phyloP scores from a whole-genome alignment of 2,329 filamentous ascomycete genomes.

The Hypomyces rosellus region DNA sequence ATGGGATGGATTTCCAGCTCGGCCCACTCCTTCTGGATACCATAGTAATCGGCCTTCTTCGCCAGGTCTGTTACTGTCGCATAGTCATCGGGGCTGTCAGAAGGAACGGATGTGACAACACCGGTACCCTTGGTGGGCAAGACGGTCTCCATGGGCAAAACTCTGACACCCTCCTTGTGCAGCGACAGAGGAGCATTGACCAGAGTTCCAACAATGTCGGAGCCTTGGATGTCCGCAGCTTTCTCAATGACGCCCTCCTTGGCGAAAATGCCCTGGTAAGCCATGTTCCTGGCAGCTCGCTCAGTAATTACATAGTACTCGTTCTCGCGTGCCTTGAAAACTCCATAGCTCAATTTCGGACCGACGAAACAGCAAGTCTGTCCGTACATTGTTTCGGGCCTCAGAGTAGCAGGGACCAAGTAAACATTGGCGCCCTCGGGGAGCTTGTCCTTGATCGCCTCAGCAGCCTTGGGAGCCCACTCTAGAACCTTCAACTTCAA shows the following conservation, averaged over 20 bases:
- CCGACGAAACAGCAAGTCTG: constrained; percentile 95
- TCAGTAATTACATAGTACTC: constrained; percentile 83
- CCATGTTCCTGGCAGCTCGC: constrained; percentile 89
- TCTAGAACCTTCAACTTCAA: constrained; percentile 87
- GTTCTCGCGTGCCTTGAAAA: constrained; percentile 72
- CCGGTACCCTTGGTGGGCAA: constrained; percentile 92
- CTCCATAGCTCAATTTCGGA: constrained; percentile 79
- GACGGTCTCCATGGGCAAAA: constrained; percentile 92
- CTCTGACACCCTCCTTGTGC: constrained; percentile 75
- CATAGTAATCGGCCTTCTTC: constrained; percentile 95
- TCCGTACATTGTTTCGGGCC: constrained; percentile 98
- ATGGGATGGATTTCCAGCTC: constrained; percentile 84
- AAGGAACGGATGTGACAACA: constrained; percentile 92
- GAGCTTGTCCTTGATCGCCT: constrained; percentile 68
- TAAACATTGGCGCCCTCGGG: constrained; percentile 74
- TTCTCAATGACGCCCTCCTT: constrained; percentile 69
- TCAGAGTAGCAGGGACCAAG: constrained; percentile 84
- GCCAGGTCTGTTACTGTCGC: constrained; percentile 80
- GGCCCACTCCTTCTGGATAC: constrained; percentile 94
- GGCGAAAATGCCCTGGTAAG: constrained; percentile 82
- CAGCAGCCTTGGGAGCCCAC: constrained; percentile 72
- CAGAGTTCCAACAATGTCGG: constrained; percentile 79
- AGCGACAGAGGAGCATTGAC: constrained; percentile 84
- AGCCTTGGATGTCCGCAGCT: constrained; percentile 67
- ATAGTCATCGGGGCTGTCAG: constrained; percentile 89